Evolutionary conservation across 2,329 filamentous ascomycete genomes (phyloP), one percentile per base, ranked within the genome.

Genomic region (Aspergillus neotritici): DNA sequence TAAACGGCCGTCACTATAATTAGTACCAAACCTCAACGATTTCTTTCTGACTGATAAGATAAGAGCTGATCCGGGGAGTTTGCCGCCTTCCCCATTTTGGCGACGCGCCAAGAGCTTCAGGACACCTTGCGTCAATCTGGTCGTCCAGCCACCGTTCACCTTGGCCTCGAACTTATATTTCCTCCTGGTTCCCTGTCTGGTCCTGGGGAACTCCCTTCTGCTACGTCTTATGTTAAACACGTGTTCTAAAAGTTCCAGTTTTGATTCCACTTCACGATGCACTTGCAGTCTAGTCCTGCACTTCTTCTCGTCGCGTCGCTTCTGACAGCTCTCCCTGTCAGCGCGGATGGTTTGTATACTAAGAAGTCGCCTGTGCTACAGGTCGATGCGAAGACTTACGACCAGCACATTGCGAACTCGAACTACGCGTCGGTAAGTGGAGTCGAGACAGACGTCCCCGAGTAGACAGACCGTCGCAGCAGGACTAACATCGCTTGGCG

Each of bases 301-400:
- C 51, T 64, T 37, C 77, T 60, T 73, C 78, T 58, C 70, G 76
- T 53, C 49, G 73, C 79, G 46, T 80, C 81, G 46, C 69, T 87
- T 37, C 72, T 93, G 51, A 77, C 85, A 49, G 75, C 80, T 43
- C 62, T 86, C 40, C 80, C 84, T 25, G 76, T 76, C 39, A 77
- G 77, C 44, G 80, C 82, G 41, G 84, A 86, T 52, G 81, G 80
- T 53, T 68, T 98, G 47, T 98, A 98, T 71, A 72, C 81, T 47
- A 94, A 91, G 72, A 86, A 77, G 64, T 96, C 90, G 2, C 82
- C 87, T 10, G 93, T 98, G 34, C 66, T 97, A 34, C 87, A 94
- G 66, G 71, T 97, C 52, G 83, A 85, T 57, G 77, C 76, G 44
- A 86, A 84, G 67, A 86, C 77, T 58, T 97, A 94, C 67, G 82